Conservation (phyloP, 768 basidiomycete genomes). For the Hygrophoropsis aurantiaca region DNA sequence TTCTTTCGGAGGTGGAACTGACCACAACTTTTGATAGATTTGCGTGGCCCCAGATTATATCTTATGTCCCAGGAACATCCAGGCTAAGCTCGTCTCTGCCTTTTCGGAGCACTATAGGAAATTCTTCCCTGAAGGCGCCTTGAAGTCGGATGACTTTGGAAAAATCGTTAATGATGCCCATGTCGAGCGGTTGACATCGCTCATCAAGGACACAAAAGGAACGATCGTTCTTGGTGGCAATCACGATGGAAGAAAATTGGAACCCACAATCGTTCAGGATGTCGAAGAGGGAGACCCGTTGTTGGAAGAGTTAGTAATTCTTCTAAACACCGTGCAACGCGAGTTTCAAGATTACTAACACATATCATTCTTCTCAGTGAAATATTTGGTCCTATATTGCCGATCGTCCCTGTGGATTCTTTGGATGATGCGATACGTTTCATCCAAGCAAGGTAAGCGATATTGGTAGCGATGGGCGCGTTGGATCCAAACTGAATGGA, state of each 20-base stretch:
- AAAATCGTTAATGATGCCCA: constrained; percentile 57
- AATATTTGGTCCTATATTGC: constrained; percentile 71
- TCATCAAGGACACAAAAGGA: constrained; percentile 58
- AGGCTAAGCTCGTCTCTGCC: constrained; percentile 47
- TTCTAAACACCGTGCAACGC: too few species aligned
- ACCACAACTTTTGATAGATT: constrained; percentile 21
- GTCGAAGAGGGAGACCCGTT: constrained; percentile 56
- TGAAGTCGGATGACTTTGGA: constrained; percentile 42
- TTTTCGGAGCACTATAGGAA: constrained; percentile 41
- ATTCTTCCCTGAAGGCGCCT: constrained; percentile 57
- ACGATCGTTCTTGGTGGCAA: constrained; percentile 50
- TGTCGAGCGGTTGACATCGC: constrained; percentile 48
- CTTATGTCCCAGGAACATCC: constrained; percentile 38
- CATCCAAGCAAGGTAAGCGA: constrained; percentile 48
- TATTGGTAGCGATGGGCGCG: background rate
- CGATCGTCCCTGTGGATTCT: constrained; percentile 57
- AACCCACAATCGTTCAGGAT: constrained; percentile 59
- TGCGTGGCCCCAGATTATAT: constrained; percentile 47
- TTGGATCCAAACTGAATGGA: background rate
- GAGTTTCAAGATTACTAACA: background rate
- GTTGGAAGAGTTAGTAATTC: constrained; percentile 51
- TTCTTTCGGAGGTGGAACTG: background rate
- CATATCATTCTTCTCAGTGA: constrained; percentile 49
- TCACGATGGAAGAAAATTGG: constrained; percentile 44
- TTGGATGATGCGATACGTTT: constrained; percentile 57